Base-by-base conservation (phyloP, 495 filamentous ascomycete species). In the Thozetella sp. region DNA sequence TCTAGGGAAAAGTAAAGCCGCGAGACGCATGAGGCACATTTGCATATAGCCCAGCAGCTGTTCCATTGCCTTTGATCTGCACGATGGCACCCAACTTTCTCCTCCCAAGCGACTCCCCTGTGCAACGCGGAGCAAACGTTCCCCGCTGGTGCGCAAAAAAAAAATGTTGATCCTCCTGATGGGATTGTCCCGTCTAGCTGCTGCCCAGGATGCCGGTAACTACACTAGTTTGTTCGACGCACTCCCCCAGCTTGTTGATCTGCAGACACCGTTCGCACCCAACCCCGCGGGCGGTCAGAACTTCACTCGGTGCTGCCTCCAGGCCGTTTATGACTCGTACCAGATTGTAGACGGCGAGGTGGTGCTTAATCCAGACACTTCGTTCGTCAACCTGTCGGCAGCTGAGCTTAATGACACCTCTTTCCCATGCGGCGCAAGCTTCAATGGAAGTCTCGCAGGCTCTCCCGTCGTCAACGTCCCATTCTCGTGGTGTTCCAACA, bases 291-390 rank as follows among this genome's bases (percentile, higher is more conserved):
- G 53, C 11, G 53, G 53, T 20, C 53, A 55, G 20, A 55, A 55
- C 53, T 55, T 37, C 27, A 55, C 53, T 9, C 15, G 53, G 13
- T 55, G 53, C 27, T 55, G 53, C 19, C 53, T 55, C 27, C 53
- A 11, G 26, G 53, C 53, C n/a, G 15, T 55, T 20, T 20, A 15
- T 15, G 26, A 55, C 26, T 55, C 25, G 27, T 2, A 2, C 25
- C 25, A 55, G 1, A 27, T 25, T 17, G 22, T 3, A 3, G 15
- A 13, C 13, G 53, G 11, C 26, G n/a, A 34, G 15, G 20, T 12
- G 2, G 20, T 40, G 9, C 27, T 12, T 9, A 55, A 30, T 27
- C 27, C 25, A 25, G 12, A 37, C 3, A 34, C 11, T 17, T 25
- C 51, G 25, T 9, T 3, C 53, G 22, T 3, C 25, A 13, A n/a